Conservation (phyloP, 2,329 filamentous ascomycete species). For the Pyrenochaeta sp. region DNA sequence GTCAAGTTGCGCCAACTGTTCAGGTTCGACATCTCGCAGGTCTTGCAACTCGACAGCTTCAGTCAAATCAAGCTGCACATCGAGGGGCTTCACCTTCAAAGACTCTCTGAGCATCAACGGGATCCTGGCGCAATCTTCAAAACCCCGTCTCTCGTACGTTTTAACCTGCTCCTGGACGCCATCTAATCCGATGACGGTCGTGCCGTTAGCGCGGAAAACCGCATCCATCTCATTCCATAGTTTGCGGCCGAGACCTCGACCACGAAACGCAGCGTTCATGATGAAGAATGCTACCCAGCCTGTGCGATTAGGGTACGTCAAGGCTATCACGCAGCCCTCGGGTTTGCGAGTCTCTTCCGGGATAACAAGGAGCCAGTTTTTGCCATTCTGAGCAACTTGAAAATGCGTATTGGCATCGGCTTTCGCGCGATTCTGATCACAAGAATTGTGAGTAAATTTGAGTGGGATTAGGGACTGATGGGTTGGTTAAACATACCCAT, state of each 20-base stretch:
- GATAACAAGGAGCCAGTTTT: constrained; percentile 44
- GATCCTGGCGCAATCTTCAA: constrained; percentile 38
- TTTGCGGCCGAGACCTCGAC: constrained; percentile 42
- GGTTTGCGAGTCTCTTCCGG: constrained; percentile 31
- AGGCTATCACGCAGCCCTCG: constrained; percentile 43
- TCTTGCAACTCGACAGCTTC: constrained; percentile 25
- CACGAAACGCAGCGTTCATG: constrained; percentile 38
- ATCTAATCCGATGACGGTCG: constrained; percentile 45
- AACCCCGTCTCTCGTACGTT: constrained; percentile 48
- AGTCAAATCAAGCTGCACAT: constrained; percentile 4
- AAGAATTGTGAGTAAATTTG: constrained; percentile 2
- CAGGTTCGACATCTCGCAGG: constrained; percentile 30
- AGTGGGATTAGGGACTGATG: neutral
- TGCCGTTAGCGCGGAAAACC: constrained; percentile 26
- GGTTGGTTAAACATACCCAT: constrained; percentile 32
- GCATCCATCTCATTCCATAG: constrained; percentile 42
- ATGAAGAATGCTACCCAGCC: constrained; percentile 53
- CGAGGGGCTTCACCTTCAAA: constrained; percentile 15
- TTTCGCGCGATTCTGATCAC: constrained; percentile 41
- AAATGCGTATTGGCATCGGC: constrained; percentile 46
- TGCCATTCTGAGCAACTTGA: constrained; percentile 28
- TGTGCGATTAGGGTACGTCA: constrained; percentile 46
- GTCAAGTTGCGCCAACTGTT: constrained; percentile 36
- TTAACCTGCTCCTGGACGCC: constrained; percentile 47
- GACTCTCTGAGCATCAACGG: constrained; percentile 37